These are phyloP conservation scores for Westerdykella sp. DNA, from an alignment of 2,329 filamentous ascomycete species.

Conservation along the genomic window DNA sequence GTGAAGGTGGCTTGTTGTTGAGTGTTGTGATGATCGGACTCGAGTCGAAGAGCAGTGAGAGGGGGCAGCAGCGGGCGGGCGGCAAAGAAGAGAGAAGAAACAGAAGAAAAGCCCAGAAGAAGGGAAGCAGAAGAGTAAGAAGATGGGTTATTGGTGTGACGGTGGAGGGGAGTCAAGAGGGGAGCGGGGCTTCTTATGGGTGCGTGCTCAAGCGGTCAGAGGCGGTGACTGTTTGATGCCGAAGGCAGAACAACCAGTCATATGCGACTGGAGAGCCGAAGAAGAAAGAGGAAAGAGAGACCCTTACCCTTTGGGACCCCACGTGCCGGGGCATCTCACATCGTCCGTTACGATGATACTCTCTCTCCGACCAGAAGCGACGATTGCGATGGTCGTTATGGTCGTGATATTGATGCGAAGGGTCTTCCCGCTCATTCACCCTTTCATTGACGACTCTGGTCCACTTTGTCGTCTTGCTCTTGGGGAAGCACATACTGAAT, in stretches of 20 bases:
- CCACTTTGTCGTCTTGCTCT: not conserved
- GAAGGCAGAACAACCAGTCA: not conserved
- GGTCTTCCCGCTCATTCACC: not conserved
- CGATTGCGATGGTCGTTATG: not conserved
- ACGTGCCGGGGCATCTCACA: not conserved
- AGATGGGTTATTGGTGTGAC: too few species aligned
- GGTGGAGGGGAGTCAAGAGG: not conserved
- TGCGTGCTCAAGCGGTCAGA: not conserved
- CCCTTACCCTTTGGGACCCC: not conserved
- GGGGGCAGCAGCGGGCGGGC: not conserved
- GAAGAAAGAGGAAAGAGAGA: too few species aligned
- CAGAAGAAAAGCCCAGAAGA: constrained; percentile 13
- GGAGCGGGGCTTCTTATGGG: not conserved
- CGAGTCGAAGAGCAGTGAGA: constrained; percentile 1
- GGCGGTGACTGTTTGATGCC: not conserved
- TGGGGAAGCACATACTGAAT: not conserved
- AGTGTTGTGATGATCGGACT: not conserved
- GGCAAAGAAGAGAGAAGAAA: constrained; percentile 7
- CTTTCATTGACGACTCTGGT: not conserved
- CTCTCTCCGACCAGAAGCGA: not conserved
- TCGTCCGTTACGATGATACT: not conserved
- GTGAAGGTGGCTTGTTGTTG: not conserved
- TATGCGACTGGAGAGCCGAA: not conserved
- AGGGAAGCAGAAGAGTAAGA: constrained; percentile 8
- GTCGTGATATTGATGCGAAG: not conserved